Percentiles rank a stretch among this genome's conserved stretches.
Evolutionary conservation across 2,329 filamentous ascomycete genomes (phyloP).

Genomic region (Monilinia fructicola): DNA sequence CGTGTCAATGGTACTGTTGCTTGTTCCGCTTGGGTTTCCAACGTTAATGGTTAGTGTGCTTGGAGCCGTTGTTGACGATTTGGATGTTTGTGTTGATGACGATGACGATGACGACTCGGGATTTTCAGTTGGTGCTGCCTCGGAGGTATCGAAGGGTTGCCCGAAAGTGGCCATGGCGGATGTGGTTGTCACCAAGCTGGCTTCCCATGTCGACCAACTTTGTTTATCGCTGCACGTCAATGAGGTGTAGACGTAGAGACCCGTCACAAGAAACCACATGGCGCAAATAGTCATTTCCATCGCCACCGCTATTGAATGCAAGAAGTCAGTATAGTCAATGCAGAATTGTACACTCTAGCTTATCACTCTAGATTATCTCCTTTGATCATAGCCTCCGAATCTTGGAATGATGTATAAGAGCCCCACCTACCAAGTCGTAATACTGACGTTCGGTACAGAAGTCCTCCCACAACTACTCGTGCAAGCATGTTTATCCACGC

Average conservation of each 20-base stretch:
- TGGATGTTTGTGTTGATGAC: background rate
- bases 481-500: background rate
- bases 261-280: slow-evolving; percentile 13
- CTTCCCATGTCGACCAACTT: background rate
- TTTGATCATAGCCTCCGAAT: background rate
- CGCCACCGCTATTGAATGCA: background rate
- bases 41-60: background rate
- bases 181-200: background rate
- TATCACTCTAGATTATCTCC: background rate
- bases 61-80: background rate
- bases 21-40: background rate
- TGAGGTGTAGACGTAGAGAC: slow-evolving; percentile 5
- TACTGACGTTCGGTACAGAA: slow-evolving; percentile 2
- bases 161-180: too few relatives aligned
- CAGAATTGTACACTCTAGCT: background rate
- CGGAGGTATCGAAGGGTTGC: background rate
- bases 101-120: background rate
- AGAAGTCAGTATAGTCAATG: background rate
- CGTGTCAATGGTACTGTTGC: background rate
- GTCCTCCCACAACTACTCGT: slow-evolving; percentile 15
- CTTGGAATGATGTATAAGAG: background rate
- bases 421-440: slow-evolving; percentile 15
- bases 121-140: too few relatives aligned
- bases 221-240: slow-evolving; percentile 3
- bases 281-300: slow-evolving; percentile 9